Percentiles rank a stretch among this genome's conserved stretches.
phyloP scores from a whole-genome alignment of 1,139 yeast species.

The Kluyveromyces sp. region DNA sequence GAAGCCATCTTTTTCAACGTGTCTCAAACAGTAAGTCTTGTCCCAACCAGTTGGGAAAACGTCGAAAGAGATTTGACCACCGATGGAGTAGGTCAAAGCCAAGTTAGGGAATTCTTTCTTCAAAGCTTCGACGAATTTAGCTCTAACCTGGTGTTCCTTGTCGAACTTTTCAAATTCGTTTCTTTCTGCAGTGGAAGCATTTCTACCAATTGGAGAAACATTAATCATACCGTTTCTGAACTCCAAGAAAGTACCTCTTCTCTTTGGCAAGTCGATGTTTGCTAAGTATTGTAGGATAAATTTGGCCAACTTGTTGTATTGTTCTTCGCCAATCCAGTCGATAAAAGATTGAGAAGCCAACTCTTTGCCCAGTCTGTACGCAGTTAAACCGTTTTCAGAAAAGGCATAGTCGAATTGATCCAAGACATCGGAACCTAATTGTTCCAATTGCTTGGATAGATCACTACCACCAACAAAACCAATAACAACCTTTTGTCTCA shows the following conservation, averaged over 20 bases:
- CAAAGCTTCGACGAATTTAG: conserved; percentile 73
- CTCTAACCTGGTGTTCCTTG: conserved; percentile 70
- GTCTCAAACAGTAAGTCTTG: conserved; percentile 94
- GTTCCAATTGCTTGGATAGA: conserved; percentile 89
- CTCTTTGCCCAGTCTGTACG: conserved; percentile 82
- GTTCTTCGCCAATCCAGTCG: conserved; percentile 90
- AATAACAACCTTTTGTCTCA: conserved; percentile 85
- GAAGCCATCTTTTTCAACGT: conserved; percentile 79
- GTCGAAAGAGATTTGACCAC: conserved; percentile 98
- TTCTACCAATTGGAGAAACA: conserved; percentile 97
- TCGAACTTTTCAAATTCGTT: conserved; percentile 84
- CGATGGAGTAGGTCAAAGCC: conserved; percentile 90
- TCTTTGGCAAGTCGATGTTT: conserved; percentile 79
- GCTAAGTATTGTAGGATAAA: conserved; percentile 81
- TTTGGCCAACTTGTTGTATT: conserved; percentile 80
- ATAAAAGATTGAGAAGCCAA: conserved; percentile 91
- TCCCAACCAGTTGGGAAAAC: conserved; percentile 99
- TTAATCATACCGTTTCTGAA: conserved; percentile 99
- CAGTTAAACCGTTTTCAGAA: conserved; percentile 96
- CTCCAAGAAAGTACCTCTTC: conserved; percentile 97
- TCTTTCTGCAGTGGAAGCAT: conserved; percentile 90
- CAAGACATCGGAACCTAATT: conserved; percentile 73
- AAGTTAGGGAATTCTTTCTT: conserved; percentile 73
- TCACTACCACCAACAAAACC: conserved; percentile 99
- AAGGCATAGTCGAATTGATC: conserved; percentile 89